Percentiles rank a stretch among this genome's conserved stretches.
Conservation (phyloP, 108 stramenopile species). For the Mayamaea pseudoterrestris region DNA sequence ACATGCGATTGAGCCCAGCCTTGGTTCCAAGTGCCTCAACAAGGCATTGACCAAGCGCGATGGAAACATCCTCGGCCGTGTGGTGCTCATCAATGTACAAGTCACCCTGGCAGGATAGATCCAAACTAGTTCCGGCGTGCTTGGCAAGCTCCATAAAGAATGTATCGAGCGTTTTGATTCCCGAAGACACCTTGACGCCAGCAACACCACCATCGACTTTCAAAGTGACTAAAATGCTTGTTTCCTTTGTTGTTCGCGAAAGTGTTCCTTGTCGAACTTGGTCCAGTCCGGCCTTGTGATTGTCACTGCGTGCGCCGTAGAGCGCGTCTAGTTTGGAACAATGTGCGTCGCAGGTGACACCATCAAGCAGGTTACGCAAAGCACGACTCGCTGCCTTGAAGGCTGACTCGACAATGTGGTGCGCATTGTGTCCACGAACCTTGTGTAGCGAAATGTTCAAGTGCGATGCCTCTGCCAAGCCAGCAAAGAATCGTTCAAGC, state of each 20-base stretch:
- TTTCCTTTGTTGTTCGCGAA: constrained; percentile 74
- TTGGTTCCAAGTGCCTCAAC: constrained; percentile 73
- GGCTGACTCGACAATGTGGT: constrained; percentile 70
- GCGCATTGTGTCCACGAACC: constrained; percentile 71
- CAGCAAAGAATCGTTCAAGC: constrained; percentile 38
- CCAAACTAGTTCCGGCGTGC: constrained; percentile 53
- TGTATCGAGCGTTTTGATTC: constrained; percentile 71
- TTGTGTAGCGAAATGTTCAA: constrained; percentile 40
- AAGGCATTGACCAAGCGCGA: constrained; percentile 85
- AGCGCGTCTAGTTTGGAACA: constrained; percentile 14
- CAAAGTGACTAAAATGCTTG: constrained; percentile 44
- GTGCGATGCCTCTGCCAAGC: constrained; percentile 34
- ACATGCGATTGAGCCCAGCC: constrained; percentile 85
- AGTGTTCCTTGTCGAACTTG: constrained; percentile 36
- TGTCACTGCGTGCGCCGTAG: constrained; percentile 35
- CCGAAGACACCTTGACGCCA: constrained; percentile 48
- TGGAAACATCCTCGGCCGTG: constrained; percentile 90
- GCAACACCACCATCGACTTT: constrained; percentile 30
- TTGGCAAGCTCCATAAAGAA: constrained; percentile 57
- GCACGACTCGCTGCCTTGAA: constrained; percentile 81
- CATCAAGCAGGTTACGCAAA: constrained; percentile 61
- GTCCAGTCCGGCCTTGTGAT: constrained; percentile 26
- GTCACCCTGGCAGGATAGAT: constrained; percentile 73
- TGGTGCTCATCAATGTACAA: constrained; percentile 96
- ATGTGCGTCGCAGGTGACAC: constrained; percentile 5